phyloP scores from a whole-genome alignment of 2,329 filamentous ascomycete species.

The Claviceps sp. region DNA sequence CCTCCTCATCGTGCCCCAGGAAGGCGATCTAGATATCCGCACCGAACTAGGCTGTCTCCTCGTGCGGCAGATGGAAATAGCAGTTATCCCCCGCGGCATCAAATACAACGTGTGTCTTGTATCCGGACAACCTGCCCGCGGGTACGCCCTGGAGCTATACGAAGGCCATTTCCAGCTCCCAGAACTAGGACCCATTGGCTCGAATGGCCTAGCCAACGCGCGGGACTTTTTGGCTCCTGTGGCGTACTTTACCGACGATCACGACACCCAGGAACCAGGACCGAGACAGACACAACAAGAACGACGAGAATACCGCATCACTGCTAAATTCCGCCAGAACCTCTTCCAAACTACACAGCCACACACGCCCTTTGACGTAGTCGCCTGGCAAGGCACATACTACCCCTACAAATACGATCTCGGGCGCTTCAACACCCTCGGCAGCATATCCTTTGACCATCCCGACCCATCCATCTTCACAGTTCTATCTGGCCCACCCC shows the following conservation, averaged over 20 bases:
- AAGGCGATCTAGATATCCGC: constrained; percentile 60
- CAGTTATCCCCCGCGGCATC: constrained; percentile 60
- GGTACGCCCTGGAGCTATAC: constrained; percentile 65
- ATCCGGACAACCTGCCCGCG: constrained; percentile 41
- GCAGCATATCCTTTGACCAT: constrained; percentile 61
- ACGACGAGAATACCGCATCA: constrained; percentile 24
- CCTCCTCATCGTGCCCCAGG: constrained; percentile 62
- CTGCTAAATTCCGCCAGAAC: constrained; percentile 50
- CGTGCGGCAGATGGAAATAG: constrained; percentile 67
- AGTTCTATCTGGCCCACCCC: constrained; percentile 49
- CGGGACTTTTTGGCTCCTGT: constrained; percentile 64
- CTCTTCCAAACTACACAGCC: constrained; percentile 51
- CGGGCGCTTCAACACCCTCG: constrained; percentile 62
- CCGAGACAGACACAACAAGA: too few relatives aligned
- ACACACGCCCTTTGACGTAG: constrained; percentile 67
- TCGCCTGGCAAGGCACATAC: constrained; percentile 71
- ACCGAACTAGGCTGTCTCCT: constrained; percentile 65
- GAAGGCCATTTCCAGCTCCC: constrained; percentile 59
- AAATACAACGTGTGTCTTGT: constrained; percentile 59
- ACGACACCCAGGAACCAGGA: constrained; percentile 12
- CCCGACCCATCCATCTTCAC: constrained; percentile 71
- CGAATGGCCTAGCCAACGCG: constrained; percentile 60
- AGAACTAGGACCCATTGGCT: constrained; percentile 60
- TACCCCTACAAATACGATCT: constrained; percentile 76
- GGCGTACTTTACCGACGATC: constrained; percentile 52